Conservation (phyloP, 345 rosid species). For the Brassica cretica region DNA sequence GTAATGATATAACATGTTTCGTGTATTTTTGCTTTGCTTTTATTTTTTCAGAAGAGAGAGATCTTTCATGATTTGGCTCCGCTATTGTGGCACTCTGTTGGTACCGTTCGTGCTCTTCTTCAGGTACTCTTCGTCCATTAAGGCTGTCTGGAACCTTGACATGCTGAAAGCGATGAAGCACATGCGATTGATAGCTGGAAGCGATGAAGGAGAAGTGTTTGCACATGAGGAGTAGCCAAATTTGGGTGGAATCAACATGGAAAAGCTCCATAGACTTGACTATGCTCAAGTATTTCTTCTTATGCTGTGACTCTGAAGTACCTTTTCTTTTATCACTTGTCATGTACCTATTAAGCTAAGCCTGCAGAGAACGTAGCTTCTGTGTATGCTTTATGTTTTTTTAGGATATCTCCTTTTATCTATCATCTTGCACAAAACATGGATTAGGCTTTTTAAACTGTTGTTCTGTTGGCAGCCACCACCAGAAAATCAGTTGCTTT, state of each 20-base stretch:
- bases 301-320: slow-evolving; percentile 92
- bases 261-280: slow-evolving; percentile 85
- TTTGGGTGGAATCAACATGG: slow-evolving; percentile 77
- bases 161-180: slow-evolving; percentile 57
- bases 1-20: neutral
- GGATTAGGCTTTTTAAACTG: slow-evolving; percentile 73
- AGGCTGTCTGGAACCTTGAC: slow-evolving; percentile 73
- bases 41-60: neutral
- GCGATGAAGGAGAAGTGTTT: slow-evolving; percentile 69
- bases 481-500: slow-evolving; percentile 56
- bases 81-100: neutral
- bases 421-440: slow-evolving; percentile 79
- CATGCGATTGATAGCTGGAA: slow-evolving; percentile 84
- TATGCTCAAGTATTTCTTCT: slow-evolving; percentile 95
- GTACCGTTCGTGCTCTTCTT: neutral
- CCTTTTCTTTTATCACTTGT: slow-evolving; percentile 20
- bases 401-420: slow-evolving; percentile 88
- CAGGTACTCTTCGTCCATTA: slow-evolving; percentile 51
- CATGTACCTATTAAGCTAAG: neutral
- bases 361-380: neutral
- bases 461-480: slow-evolving; percentile 77
- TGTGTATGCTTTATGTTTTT: slow-evolving; percentile 13
- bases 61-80: neutral
- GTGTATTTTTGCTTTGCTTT: neutral
- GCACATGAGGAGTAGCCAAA: slow-evolving; percentile 67